Base-by-base conservation (phyloP, 768 basidiomycete species). In the Termitomyces sp. region DNA sequence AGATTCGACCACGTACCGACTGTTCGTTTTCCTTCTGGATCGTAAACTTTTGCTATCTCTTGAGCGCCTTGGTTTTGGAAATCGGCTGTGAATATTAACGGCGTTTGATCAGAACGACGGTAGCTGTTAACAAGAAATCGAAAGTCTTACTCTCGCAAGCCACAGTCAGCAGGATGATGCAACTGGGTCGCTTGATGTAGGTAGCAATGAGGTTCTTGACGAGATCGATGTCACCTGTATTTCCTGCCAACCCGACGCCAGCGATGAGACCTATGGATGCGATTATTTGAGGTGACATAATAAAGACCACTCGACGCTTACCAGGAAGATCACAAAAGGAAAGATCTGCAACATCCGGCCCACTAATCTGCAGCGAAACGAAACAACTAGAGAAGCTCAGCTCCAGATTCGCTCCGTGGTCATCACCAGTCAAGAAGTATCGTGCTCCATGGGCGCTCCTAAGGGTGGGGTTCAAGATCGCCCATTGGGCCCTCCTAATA, bases 41-140 rank as follows among this genome's bases (percentile, higher is more conserved):
- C 90, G 52, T 81, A 73, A 15, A 74, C 54, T 66, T 85, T 87
- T 0, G 88, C 84, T 0, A 92, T 74, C n/a, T 81, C 75, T 60
- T 88, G 85, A 0, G 90, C 90, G 0, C 86, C 87, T 69, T 92
- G 90, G 46, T 90, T 93, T 65, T 92, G 88, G 20, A 89, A 90
- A 63, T 93, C 90, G 55, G 89, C 91, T 92, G 53, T 49, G 1
- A 36, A 44, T 52, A 35, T 11, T 32, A 18, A 57, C 11, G 50
- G 46, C 59, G 13, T 50, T 20, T 15, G 32, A 24, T 52, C 22
- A 56, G 56, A n/a, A 42, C 13, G 36, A 36, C 18, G 15, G 49
- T 22, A 22, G 9, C 20, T 4, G 4, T 28, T 45, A 36, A 20
- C 20, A 36, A 12, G 33, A 39, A 32, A 7, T n/a, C 61, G 33